phyloP scores from a whole-genome alignment of 768 basidiomycete species.

The Coprinopsis cinerea region DNA sequence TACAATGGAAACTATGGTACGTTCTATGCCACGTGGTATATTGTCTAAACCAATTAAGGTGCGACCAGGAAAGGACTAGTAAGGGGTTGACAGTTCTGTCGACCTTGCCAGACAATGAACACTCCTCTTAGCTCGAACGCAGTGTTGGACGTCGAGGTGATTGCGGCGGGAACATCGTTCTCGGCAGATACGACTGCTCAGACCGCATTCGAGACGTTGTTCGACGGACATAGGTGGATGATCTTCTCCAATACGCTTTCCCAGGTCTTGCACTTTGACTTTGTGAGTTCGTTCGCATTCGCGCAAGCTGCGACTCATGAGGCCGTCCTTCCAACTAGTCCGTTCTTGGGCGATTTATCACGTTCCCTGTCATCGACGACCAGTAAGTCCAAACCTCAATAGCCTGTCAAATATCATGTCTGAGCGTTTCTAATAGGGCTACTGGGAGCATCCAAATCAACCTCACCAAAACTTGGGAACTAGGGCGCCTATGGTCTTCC shows the following conservation, averaged over 20 bases:
- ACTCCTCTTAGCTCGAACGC: conserved; percentile 43
- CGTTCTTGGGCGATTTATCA: conserved; percentile 57
- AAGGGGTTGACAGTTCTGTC: conserved; percentile 17
- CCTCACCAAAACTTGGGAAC: conserved; percentile 40
- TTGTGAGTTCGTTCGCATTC: no score
- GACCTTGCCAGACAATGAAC: neutral
- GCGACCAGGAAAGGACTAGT: conserved; percentile 39
- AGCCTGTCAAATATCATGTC: neutral
- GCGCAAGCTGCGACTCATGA: no score
- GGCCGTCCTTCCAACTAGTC: conserved; percentile 40
- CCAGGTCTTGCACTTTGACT: conserved; percentile 62
- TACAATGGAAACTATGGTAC: conserved; percentile 70
- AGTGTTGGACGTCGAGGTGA: conserved; percentile 54
- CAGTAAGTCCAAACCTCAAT: conserved; percentile 25
- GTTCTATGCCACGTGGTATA: no score
- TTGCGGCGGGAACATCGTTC: conserved; percentile 54
- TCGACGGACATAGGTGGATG: conserved; percentile 66
- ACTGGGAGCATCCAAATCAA: conserved; percentile 54
- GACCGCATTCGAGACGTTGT: conserved; percentile 46
- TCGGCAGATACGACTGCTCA: conserved; percentile 37
- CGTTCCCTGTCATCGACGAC: conserved; percentile 49
- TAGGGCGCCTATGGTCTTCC: conserved; percentile 51
- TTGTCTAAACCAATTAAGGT: no score
- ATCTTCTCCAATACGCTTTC: conserved; percentile 55
- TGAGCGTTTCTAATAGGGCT: conserved; percentile 31